Evolutionary conservation across 805 yeast genomes (phyloP), one percentile per base, ranked within the genome.

Genomic region (Torulaspora maleeae): DNA sequence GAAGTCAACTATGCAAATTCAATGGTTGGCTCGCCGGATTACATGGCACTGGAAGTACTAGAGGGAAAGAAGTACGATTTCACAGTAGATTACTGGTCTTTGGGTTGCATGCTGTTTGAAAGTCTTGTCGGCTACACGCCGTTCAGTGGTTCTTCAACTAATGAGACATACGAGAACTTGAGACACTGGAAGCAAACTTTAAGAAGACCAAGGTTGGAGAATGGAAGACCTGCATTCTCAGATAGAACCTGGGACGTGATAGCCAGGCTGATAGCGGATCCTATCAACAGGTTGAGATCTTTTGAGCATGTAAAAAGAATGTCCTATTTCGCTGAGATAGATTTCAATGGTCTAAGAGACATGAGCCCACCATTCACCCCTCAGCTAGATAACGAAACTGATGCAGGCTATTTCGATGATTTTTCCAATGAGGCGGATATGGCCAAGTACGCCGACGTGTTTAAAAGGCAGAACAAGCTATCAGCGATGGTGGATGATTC

Each of bases 351-450:
- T 9, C 66, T 93, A 54, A 76, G 96, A 59, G 69, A 66, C 27
- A 75, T 80, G 49, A 75, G 82, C 17, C 97, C 99, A 4, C 99
- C 99, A 28, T 93, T 93, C 66, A 86, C 93, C 15, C 99, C 99
- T 3, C 96, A 95, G 58, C 74, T 93, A 52, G 98, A 93, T 62
- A 86, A 89, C 49, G 99, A 93, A 59, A 93, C 89, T 51, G 99
- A 93, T 69, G 98, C 98, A 0, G 99, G 99, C 1, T 93, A 93
- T 69, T 93, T 93, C 63, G 99, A 93, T 68, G 99, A 93, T 66
- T 93, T 93, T 65, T 87, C 87, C 48, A 93, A 89, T 66, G 98
- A 91, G 64, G 89, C 86, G 38, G 95, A 91, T 64, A 89, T 93
- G 98, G 93, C 91, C 50, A 90, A 93, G 66, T 93, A 93, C 70